phyloP scores from a whole-genome alignment of 345 rosid genomes.

The Erysimum cheiranthoides region DNA sequence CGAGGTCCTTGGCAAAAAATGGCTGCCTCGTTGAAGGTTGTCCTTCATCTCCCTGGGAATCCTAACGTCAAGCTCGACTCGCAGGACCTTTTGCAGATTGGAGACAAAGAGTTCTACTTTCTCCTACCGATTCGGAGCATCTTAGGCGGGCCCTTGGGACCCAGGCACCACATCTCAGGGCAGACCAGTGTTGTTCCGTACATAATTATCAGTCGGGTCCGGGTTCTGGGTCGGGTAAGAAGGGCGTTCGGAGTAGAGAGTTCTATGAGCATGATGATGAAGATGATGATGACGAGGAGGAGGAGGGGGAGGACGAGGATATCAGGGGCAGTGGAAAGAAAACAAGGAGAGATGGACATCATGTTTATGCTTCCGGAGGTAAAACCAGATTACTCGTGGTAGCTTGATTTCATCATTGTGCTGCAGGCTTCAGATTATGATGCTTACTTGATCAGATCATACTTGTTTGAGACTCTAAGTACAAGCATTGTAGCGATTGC shows the following conservation, averaged over 20 bases:
- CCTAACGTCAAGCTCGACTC: conserved; percentile 94
- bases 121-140: conserved; percentile 87
- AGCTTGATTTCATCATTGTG: background rate
- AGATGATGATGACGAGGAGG: conserved; percentile 49
- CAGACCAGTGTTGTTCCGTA: conserved; percentile 50
- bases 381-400: conserved; percentile 46
- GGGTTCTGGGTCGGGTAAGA: conserved; percentile 56
- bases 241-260: conserved; percentile 67
- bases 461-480: background rate
- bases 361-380: conserved; percentile 66
- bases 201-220: conserved; percentile 56
- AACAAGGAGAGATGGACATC: conserved; percentile 72
- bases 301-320: no score
- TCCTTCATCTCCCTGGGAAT: conserved; percentile 93
- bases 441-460: conserved; percentile 7
- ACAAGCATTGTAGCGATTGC: conserved; percentile 5
- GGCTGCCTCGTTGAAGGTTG: conserved; percentile 98
- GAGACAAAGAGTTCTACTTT: conserved; percentile 95
- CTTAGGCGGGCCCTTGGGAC: conserved; percentile 71
- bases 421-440: background rate
- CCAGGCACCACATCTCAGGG: conserved; percentile 63
- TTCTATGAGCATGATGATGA: conserved; percentile 64
- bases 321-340: conserved; percentile 76
- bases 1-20: conserved; percentile 96
- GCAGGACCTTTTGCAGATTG: conserved; percentile 92